phyloP scores from a whole-genome alignment of 192 early-diverging fungal genomes.

The Gaertneriomyces sp. region DNA sequence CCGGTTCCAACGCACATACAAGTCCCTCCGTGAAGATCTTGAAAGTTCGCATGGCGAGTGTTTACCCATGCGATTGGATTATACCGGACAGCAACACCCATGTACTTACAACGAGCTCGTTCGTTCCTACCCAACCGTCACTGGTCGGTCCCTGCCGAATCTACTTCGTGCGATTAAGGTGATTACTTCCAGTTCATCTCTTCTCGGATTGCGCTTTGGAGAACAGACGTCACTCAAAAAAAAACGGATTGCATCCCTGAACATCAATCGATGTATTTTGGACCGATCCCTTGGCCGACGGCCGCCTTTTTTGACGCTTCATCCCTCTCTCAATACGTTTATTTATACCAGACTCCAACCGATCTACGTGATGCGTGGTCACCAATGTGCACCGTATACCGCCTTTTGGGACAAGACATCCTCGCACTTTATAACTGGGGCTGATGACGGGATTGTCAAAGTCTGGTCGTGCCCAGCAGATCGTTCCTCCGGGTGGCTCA shows the following conservation, averaged over 20 bases:
- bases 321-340: too few species aligned
- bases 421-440: slow-evolving; percentile 74
- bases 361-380: slow-evolving; percentile 53
- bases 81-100: slow-evolving; percentile 58
- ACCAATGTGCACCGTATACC: slow-evolving; percentile 72
- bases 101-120: slow-evolving; percentile 59
- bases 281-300: too few species aligned
- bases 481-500: slow-evolving; percentile 67
- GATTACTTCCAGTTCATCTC: too few species aligned
- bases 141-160: too few species aligned
- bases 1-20: slow-evolving; percentile 47
- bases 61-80: slow-evolving; percentile 67
- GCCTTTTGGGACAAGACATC: slow-evolving; percentile 72
- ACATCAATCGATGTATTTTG: too few species aligned
- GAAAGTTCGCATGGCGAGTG: slow-evolving; percentile 1
- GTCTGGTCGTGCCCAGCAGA: slow-evolving; percentile 58
- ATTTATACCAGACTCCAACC: too few species aligned
- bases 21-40: slow-evolving; percentile 40
- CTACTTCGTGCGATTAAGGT: too few species aligned
- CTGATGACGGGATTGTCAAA: slow-evolving; percentile 83
- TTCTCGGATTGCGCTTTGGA: too few species aligned
- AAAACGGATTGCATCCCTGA: too few species aligned
- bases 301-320: too few species aligned
- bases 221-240: too few species aligned
- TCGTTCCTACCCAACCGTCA: slow-evolving; percentile 15